Evolutionary conservation across 371 early-diverging fungal genomes (phyloP).

Genomic region (Lichtheimia ornata): DNA sequence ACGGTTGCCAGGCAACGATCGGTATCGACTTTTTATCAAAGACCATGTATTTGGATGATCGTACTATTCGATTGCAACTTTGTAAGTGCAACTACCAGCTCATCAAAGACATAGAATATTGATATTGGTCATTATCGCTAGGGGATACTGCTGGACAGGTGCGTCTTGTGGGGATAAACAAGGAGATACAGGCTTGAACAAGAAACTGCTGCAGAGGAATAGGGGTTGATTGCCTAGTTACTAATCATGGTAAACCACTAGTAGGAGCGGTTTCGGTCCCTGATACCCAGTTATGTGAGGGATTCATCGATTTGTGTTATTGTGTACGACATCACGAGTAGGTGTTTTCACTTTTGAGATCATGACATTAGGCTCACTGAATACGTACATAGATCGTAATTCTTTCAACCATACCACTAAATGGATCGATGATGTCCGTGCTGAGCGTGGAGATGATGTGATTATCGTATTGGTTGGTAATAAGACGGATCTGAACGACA

Average conservation of each 20-base stretch:
- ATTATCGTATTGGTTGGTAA: constrained; percentile 97
- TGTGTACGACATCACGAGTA: constrained; percentile 95
- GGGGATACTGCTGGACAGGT: constrained; percentile 99
- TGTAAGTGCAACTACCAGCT: constrained; percentile 38
- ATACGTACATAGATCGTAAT: constrained; percentile 34
- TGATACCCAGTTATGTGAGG: constrained; percentile 98
- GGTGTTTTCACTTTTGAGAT: constrained; percentile 14
- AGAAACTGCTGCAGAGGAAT: background rate
- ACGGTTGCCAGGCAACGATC: constrained; percentile 87
- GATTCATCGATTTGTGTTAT: constrained; percentile 98
- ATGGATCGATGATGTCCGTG: constrained; percentile 98
- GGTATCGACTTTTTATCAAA: constrained; percentile 99
- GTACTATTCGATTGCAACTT: constrained; percentile 96
- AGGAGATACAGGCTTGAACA: background rate
- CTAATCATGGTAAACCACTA: constrained; percentile 1
- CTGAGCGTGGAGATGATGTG: constrained; percentile 92
- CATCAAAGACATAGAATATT: background rate
- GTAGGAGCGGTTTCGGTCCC: constrained; percentile 92
- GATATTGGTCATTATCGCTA: background rate
- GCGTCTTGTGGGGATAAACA: constrained; percentile 10
- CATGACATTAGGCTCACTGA: background rate
- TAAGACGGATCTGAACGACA: constrained; percentile 93
- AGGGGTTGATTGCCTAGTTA: background rate
- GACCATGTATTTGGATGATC: constrained; percentile 97
- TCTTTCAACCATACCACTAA: constrained; percentile 90